Evolutionary conservation across 2,329 filamentous ascomycete genomes (phyloP).

Genomic region (Fusarium decemcellulare): DNA sequence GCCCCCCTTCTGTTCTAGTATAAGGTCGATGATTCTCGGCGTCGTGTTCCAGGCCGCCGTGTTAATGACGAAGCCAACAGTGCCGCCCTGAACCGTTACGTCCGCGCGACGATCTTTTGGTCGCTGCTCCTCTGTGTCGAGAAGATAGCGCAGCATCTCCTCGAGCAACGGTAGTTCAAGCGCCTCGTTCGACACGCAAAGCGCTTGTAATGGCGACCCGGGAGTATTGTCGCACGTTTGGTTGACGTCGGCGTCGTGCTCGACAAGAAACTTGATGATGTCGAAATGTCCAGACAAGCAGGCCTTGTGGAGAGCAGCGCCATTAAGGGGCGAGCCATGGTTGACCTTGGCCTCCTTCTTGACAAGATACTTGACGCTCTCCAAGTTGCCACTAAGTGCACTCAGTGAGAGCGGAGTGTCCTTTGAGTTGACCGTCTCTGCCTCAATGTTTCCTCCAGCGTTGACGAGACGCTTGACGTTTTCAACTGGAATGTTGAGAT

Average conservation of each 20-base stretch:
- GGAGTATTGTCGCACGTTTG: rapidly evolving
- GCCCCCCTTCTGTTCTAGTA: neutral
- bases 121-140: neutral
- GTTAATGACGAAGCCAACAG: neutral
- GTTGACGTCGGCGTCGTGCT: slow-evolving; percentile 4
- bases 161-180: neutral
- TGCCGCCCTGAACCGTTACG: neutral
- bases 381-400: neutral
- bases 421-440: rapidly evolving
- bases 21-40: neutral
- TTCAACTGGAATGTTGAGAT: rapidly evolving
- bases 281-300: neutral
- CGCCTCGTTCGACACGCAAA: neutral
- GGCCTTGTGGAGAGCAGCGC: neutral
- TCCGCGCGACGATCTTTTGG: neutral
- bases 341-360: slow-evolving; percentile 2
- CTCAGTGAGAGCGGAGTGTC: neutral
- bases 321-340: neutral
- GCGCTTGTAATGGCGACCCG: neutral
- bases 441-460: neutral
- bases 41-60: neutral
- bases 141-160: slow-evolving; percentile 5
- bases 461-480: neutral
- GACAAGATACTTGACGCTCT: neutral
- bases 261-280: neutral